Percentiles rank a stretch among this genome's conserved stretches.
These are phyloP conservation scores for Tagetes patula DNA, from an alignment of 129 eudicot genomes.

Conservation along the genomic window DNA sequence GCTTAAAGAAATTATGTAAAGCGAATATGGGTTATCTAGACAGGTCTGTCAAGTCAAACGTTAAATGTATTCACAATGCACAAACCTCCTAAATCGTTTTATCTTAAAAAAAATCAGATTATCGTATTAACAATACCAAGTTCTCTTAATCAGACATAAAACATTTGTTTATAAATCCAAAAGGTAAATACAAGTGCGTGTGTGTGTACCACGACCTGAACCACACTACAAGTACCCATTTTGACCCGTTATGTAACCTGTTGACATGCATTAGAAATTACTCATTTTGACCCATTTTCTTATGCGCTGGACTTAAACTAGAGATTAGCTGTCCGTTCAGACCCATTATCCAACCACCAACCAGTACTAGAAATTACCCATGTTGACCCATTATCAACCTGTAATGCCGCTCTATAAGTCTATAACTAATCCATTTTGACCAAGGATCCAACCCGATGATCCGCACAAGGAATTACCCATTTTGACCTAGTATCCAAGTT, in stretches of 20 bases:
- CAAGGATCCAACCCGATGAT: neutral
- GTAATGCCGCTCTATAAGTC: neutral
- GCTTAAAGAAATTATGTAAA: neutral
- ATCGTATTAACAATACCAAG: neutral
- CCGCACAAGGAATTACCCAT: neutral
- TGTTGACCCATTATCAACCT: neutral
- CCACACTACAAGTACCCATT: neutral
- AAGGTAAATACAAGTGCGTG: neutral
- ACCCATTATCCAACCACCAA: neutral
- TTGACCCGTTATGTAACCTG: neutral
- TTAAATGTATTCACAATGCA: neutral
- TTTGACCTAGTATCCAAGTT: neutral
- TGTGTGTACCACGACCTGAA: neutral
- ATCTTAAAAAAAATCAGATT: neutral
- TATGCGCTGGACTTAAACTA: neutral
- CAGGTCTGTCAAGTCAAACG: neutral
- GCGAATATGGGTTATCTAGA: neutral
- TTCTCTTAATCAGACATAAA: neutral
- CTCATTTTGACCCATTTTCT: neutral
- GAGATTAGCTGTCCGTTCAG: neutral
- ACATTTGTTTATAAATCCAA: neutral
- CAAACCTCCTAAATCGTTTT: neutral
- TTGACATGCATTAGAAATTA: neutral
- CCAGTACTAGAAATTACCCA: neutral
- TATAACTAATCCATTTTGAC: neutral